phyloP scores from a whole-genome alignment of 2,329 filamentous ascomycete genomes.

The Alternaria conjuncta region DNA sequence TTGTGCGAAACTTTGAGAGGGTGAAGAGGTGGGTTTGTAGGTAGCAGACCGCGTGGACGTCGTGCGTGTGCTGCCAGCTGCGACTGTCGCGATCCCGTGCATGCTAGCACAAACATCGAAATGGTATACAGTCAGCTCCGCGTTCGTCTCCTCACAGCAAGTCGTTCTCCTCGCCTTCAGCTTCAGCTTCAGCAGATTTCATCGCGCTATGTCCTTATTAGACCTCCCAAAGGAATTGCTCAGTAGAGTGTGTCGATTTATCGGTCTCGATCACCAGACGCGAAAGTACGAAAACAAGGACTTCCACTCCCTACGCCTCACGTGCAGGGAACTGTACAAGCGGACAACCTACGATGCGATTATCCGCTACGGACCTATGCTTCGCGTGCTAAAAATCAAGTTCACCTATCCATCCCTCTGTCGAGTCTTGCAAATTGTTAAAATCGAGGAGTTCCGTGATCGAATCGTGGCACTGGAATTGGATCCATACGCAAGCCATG shows the following conservation, averaged over 20 bases:
- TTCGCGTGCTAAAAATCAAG: too few species aligned
- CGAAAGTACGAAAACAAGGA: too few species aligned
- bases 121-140: background rate
- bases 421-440: background rate
- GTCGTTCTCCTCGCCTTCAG: background rate
- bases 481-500: background rate
- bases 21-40: background rate
- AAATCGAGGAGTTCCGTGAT: background rate
- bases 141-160: background rate
- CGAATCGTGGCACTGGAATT: background rate
- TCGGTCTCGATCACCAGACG: too few species aligned
- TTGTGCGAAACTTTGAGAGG: conserved; percentile 30
- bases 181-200: background rate
- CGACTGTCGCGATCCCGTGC: background rate
- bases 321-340: too few species aligned
- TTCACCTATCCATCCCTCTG: too few species aligned
- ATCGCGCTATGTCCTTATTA: background rate
- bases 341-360: too few species aligned
- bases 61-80: background rate
- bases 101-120: background rate
- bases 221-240: background rate
- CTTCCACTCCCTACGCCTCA: too few species aligned
- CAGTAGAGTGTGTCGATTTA: background rate
- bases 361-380: too few species aligned
- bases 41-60: background rate